Percentiles rank a stretch among this genome's conserved stretches.
Evolutionary conservation across 352 stramenopile genomes (phyloP).

Genomic region (Globisporangium camurandrum): DNA sequence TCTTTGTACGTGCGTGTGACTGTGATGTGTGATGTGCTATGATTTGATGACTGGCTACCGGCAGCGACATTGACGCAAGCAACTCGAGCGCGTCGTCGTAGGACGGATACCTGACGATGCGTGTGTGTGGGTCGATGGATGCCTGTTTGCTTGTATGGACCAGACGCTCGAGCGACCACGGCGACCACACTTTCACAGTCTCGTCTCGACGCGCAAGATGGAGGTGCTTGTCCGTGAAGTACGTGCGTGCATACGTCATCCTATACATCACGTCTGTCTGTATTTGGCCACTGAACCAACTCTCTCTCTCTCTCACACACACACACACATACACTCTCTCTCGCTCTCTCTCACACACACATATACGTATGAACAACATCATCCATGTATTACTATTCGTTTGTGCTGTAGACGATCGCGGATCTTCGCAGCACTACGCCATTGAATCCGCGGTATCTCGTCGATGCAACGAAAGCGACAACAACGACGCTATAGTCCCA

Average conservation of each 20-base stretch:
- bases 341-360: no score
- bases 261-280: neutral
- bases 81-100: no score
- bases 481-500: neutral
- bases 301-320: neutral
- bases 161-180: slow-evolving; percentile 37
- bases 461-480: slow-evolving; percentile 18
- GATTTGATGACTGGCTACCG: no score
- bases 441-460: slow-evolving; percentile 30
- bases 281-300: neutral
- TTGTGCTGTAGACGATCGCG: neutral
- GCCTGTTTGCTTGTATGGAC: no score
- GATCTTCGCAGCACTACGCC: slow-evolving; percentile 20
- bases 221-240: slow-evolving; percentile 46
- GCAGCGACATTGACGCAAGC: no score
- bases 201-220: slow-evolving; percentile 58
- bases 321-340: no score
- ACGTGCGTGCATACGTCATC: no score
- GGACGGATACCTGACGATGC: neutral
- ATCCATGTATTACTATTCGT: no score
- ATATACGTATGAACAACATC: neutral
- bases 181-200: slow-evolving; percentile 47
- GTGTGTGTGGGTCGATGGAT: neutral
- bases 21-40: neutral
- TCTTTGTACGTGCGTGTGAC: slow-evolving; percentile 33